A percentile compares a stretch with the other conserved stretches of the same genome.
These are phyloP conservation scores for Phytophthora hybrid DNA, from an alignment of 352 stramenopile species.

Conservation along the genomic window DNA sequence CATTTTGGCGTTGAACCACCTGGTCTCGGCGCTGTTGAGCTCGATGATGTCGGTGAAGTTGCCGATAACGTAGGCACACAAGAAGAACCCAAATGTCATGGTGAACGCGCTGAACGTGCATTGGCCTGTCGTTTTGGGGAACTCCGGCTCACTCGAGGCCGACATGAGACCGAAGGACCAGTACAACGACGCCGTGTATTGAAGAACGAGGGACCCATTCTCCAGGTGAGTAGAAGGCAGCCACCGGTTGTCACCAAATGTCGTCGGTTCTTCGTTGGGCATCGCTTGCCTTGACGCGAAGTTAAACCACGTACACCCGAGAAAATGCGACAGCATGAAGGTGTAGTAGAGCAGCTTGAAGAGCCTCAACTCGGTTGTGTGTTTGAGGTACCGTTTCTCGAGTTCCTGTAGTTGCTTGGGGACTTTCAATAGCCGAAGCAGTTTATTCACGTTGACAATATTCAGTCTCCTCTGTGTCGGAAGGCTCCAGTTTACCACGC, in stretches of 20 bases:
- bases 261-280: conserved; percentile 1
- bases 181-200: conserved; percentile 68
- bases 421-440: conserved; percentile 60
- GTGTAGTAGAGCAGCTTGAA: conserved; percentile 82
- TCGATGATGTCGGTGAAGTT: conserved; percentile 73
- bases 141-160: conserved; percentile 56
- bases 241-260: conserved; percentile 46
- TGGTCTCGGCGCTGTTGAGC: conserved; percentile 62
- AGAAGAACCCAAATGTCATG: conserved; percentile 72
- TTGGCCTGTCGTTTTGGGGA: conserved; percentile 59
- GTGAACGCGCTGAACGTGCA: conserved; percentile 62
- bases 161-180: conserved; percentile 75
- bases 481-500: conserved; percentile 56
- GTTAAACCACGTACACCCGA: conserved; percentile 75
- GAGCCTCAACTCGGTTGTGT: conserved; percentile 61
- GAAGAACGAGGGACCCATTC: conserved; percentile 24
- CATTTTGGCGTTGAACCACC: conserved; percentile 63
- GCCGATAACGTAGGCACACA: conserved; percentile 74
- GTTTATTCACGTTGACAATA: conserved; percentile 72
- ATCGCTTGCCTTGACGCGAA: conserved; percentile 43
- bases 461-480: conserved; percentile 34
- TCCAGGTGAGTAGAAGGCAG: conserved; percentile 45
- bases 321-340: conserved; percentile 65
- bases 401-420: conserved; percentile 56
- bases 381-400: conserved; percentile 68